Evolutionary conservation across 192 early-diverging fungal species (phyloP).

Genomic region (Coemansia pectinata): DNA sequence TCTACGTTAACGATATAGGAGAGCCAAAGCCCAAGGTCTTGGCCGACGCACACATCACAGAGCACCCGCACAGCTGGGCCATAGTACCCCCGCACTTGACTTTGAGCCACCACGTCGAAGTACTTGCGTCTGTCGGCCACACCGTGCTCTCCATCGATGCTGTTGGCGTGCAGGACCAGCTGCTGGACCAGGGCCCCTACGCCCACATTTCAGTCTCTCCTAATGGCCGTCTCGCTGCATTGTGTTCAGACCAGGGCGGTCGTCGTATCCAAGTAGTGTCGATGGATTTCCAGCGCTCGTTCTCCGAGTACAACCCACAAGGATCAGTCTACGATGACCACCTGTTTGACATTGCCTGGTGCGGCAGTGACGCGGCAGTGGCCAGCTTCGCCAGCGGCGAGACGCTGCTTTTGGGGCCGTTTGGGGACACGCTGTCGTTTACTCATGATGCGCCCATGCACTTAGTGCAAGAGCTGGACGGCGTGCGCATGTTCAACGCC

Average conservation of each 20-base stretch:
- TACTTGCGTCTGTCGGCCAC: constrained; percentile 71
- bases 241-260: constrained; percentile 74
- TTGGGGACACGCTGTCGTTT: constrained; percentile 69
- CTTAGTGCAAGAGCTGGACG: constrained; percentile 89
- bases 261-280: constrained; percentile 92
- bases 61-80: constrained; percentile 81
- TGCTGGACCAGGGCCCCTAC: constrained; percentile 87
- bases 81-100: constrained; percentile 87
- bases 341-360: constrained; percentile 60
- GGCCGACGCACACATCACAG: constrained; percentile 67
- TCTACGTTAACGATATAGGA: constrained; percentile 80
- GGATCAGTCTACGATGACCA: neutral
- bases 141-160: constrained; percentile 87
- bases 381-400: constrained; percentile 81
- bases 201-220: constrained; percentile 86
- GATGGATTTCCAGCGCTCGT: constrained; percentile 89
- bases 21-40: constrained; percentile 81
- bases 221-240: constrained; percentile 89
- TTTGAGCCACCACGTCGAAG: constrained; percentile 86
- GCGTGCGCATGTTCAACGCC: constrained; percentile 83
- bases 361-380: constrained; percentile 93
- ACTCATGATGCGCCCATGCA: constrained; percentile 77
- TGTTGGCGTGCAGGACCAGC: constrained; percentile 74
- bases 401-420: constrained; percentile 84
- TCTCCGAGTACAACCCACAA: constrained; percentile 61